These are phyloP conservation scores for Nemania sp. DNA, from an alignment of 2,329 filamentous ascomycete species.

Conservation along the genomic window DNA sequence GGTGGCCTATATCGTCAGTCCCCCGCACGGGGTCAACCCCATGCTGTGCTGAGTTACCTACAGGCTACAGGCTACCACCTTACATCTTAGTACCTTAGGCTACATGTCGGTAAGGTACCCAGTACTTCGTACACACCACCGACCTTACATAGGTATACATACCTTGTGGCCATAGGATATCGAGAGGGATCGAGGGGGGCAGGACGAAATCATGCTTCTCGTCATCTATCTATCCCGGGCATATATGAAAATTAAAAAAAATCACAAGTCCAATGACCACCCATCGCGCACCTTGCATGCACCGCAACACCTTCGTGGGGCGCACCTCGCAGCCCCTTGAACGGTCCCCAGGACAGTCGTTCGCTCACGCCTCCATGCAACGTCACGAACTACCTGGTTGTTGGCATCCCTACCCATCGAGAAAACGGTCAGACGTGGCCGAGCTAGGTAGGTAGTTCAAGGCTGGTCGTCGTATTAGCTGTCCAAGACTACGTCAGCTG, in stretches of 20 bases:
- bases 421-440: slow-evolving; percentile 21
- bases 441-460: slow-evolving; percentile 30
- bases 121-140: too few species aligned
- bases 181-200: slow-evolving; percentile 7
- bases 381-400: slow-evolving; percentile 31
- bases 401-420: slow-evolving; percentile 2
- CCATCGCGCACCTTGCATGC: slow-evolving; percentile 9
- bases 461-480: neutral
- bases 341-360: slow-evolving; percentile 8
- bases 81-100: too few species aligned
- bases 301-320: slow-evolving; percentile 2
- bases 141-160: too few species aligned
- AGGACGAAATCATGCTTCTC: slow-evolving; percentile 6
- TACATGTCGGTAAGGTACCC: too few species aligned
- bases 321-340: neutral
- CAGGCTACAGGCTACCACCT: too few species aligned
- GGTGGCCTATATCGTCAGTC: neutral
- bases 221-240: slow-evolving; percentile 4
- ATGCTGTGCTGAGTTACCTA: too few species aligned
- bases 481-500: slow-evolving; percentile 36
- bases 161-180: neutral
- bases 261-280: slow-evolving; percentile 4
- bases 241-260: slow-evolving; percentile 1
- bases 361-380: slow-evolving; percentile 33
- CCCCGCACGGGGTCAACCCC: slow-evolving; percentile 15